phyloP scores from a whole-genome alignment of 345 rosid species.

The Eucalyptus cloeziana region DNA sequence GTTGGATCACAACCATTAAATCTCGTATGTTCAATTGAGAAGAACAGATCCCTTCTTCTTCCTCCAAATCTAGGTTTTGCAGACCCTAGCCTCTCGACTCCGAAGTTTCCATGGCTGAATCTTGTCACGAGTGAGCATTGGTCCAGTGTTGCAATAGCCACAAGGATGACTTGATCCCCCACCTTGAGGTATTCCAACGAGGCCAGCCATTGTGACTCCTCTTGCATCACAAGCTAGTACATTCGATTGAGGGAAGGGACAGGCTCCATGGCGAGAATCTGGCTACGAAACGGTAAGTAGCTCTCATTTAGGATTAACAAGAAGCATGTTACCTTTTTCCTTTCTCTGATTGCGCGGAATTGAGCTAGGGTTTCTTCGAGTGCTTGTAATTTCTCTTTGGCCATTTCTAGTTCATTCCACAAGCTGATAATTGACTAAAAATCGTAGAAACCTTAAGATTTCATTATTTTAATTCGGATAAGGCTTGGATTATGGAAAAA shows the following conservation, averaged over 20 bases:
- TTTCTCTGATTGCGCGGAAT: neutral
- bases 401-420: neutral
- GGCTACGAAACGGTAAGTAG: neutral
- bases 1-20: neutral
- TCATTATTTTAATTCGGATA: neutral
- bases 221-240: neutral
- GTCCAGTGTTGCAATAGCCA: neutral
- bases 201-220: neutral
- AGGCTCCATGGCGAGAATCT: neutral
- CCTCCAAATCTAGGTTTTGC: too few species aligned
- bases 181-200: neutral
- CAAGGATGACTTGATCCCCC: neutral
- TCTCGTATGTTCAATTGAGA: neutral
- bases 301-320: neutral
- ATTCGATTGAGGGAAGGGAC: neutral
- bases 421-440: neutral
- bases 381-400: neutral
- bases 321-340: neutral
- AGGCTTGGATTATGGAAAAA: neutral
- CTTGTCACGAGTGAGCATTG: neutral
- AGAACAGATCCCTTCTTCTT: too few species aligned
- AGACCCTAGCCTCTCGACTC: too few species aligned
- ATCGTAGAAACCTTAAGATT: neutral
- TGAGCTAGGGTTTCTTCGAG: neutral
- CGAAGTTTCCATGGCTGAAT: neutral